A percentile compares a stretch with the other conserved stretches of the same genome.
Conservation (phyloP, 495 filamentous ascomycete genomes). For the Penicillium manginii region DNA sequence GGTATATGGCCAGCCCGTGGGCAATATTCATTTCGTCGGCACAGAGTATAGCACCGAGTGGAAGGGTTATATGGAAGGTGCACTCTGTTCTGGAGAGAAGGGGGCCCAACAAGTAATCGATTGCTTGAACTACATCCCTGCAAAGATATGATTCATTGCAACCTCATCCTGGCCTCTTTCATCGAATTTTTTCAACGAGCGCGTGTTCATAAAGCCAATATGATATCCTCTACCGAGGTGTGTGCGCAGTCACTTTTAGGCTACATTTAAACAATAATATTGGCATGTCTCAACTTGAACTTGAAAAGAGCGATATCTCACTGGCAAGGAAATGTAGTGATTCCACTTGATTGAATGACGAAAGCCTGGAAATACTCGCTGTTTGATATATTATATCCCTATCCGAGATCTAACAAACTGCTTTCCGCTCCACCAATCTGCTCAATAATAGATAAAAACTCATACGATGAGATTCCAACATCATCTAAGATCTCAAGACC, state of each 20-base stretch:
- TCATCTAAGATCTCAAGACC: constrained; percentile 30
- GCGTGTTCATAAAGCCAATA: no score
- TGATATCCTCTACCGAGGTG: no score
- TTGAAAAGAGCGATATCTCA: no score
- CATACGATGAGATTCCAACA: constrained; percentile 38
- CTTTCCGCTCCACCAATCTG: constrained; percentile 22
- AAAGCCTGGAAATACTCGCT: no score
- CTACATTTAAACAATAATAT: no score
- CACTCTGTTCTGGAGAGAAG: constrained; percentile 33
- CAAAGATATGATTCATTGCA: neutral
- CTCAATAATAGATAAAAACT: constrained; percentile 34
- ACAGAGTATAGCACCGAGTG: constrained; percentile 43
- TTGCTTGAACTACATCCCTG: neutral
- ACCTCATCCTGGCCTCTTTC: no score
- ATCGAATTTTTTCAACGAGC: no score
- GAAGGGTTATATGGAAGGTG: constrained; percentile 53
- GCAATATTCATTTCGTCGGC: constrained; percentile 45
- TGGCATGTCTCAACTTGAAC: no score
- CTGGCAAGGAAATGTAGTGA: no score
- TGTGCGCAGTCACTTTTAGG: no score
- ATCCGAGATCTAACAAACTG: neutral
- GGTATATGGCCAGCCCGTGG: constrained; percentile 14
- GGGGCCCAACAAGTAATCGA: constrained; percentile 6
- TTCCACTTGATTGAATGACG: no score
- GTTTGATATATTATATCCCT: neutral